A percentile compares a stretch with the other conserved stretches of the same genome.
Evolutionary conservation across 1,284 basidiomycete species (phyloP).

Genomic region (Ganoderma meredithae): DNA sequence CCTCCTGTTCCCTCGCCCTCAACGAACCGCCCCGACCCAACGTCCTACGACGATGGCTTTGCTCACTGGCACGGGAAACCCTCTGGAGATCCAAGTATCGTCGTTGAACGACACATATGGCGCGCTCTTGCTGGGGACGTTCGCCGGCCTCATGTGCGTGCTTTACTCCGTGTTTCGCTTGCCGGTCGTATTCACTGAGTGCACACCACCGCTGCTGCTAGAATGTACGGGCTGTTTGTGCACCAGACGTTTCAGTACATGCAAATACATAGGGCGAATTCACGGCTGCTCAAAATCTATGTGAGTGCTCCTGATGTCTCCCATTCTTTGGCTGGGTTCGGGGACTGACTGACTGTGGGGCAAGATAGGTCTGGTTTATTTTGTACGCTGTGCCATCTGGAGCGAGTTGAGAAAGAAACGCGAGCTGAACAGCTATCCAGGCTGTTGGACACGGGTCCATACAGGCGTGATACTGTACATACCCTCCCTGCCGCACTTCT

Average conservation of each 20-base stretch:
- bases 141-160: constrained; percentile 4
- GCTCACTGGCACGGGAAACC: neutral
- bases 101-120: constrained; percentile 2
- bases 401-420: neutral
- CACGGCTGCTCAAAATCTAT: neutral
- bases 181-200: neutral
- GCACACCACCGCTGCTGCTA: neutral
- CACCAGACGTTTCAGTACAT: neutral
- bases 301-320: neutral
- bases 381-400: neutral
- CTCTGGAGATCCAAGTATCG: neutral
- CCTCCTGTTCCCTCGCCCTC: neutral
- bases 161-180: neutral
- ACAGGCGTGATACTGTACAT: neutral
- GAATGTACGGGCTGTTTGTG: neutral
- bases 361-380: neutral
- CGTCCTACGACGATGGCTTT: neutral
- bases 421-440: neutral
- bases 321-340: neutral
- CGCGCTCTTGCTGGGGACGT: constrained; percentile 2
- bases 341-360: neutral
- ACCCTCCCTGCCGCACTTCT: neutral
- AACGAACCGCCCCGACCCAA: neutral
- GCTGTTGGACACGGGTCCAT: neutral
- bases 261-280: neutral